Base-by-base conservation (phyloP, 805 yeast genomes). In the Starmerella vitae region DNA sequence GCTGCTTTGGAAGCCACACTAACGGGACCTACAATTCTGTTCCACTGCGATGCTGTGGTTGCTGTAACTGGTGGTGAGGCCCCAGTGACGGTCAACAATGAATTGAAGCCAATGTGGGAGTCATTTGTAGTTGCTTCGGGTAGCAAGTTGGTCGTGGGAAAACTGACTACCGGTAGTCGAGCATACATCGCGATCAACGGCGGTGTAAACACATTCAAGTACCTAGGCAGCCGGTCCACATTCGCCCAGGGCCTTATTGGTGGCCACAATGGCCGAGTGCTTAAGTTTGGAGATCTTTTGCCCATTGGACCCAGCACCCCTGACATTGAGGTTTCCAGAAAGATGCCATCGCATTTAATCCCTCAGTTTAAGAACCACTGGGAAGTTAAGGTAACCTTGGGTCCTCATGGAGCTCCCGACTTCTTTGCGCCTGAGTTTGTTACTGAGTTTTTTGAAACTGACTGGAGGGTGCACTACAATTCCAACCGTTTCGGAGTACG, bases 371-470 rank as follows among this genome's bases (percentile, higher is more conserved):
- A 65, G 21, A 59, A 63, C 29, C 70, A 66, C 41, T 88, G 97
- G 97, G 63, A 65, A 33, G 86, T 88, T 46, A 94, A 86, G 53
- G 95, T 86, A 34, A 84, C 94, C 9, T 78, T 93, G 59, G 98
- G 98, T 39, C 98, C 98, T 20, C 97, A 88, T 60, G 97, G 97
- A 1, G 74, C 95, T 4, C 97, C 97, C 15, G 98, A 88, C 59
- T 84, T 86, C 62, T 91, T 91, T 68, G 71, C 72, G 39, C 59
- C 68, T 9, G 94, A 81, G 57, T 73, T 82, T 10, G 74, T 84
- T 14, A 65, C 67, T 26, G 80, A 77, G 39, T 86, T 88, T 63
- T 84, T 88, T 57, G 53, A 67, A 4, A 69, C 74, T 38, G 72
- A 71, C 44, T 88, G 97, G 97, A 88, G 85, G 60, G 85, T 88